These are phyloP conservation scores for Zygoascus tannicola DNA, from an alignment of 805 yeast genomes.

Conservation along the genomic window DNA sequence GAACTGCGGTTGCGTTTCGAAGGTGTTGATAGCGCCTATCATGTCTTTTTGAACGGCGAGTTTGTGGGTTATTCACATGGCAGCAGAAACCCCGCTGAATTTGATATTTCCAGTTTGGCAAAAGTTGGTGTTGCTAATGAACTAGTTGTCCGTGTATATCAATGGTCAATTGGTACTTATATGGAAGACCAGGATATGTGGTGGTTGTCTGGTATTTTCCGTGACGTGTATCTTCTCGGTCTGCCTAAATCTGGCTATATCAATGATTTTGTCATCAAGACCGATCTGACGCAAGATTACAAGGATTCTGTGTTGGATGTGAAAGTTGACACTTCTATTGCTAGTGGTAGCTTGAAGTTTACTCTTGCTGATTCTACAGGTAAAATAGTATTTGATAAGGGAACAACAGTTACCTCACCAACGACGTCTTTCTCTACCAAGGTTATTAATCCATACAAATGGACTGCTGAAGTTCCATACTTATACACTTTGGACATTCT, in stretches of 20 bases:
- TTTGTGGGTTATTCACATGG: conserved; percentile 29
- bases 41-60: conserved; percentile 26
- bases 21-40: conserved; percentile 31
- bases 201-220: conserved; percentile 31
- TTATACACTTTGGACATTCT: conserved; percentile 21
- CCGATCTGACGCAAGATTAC: conserved; percentile 7
- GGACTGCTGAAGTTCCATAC: conserved; percentile 32
- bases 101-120: conserved; percentile 19
- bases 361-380: not conserved
- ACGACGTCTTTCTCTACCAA: not conserved
- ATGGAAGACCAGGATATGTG: conserved; percentile 35
- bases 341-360: not conserved
- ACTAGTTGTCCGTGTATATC: conserved; percentile 26
- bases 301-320: conserved; percentile 5
- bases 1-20: conserved; percentile 26
- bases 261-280: conserved; percentile 21
- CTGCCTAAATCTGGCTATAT: conserved; percentile 23
- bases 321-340: conserved; percentile 3
- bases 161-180: conserved; percentile 29
- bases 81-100: conserved; percentile 29
- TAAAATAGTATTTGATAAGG: not conserved
- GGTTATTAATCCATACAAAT: conserved; percentile 21
- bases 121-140: conserved; percentile 9
- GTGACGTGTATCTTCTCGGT: conserved; percentile 28
- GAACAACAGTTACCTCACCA: not conserved